Evolutionary conservation across 1,139 yeast species (phyloP).

Genomic region (Geotrichum candidum): DNA sequence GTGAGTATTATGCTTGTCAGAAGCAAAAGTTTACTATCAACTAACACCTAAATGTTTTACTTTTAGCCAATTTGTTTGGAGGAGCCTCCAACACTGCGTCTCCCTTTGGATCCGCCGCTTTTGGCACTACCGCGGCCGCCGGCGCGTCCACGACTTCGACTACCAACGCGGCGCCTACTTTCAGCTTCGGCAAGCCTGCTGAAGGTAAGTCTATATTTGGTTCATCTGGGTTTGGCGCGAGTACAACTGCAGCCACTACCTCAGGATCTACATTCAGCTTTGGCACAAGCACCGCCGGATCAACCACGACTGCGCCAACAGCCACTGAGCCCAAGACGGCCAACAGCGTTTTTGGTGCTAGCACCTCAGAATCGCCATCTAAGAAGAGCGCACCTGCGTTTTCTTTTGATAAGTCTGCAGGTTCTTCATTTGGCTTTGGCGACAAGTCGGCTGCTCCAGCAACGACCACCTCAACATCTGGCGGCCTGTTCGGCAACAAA

Average conservation of each 20-base stretch:
- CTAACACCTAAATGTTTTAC: neutral
- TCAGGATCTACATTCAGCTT: neutral
- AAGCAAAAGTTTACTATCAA: neutral
- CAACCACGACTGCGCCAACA: constrained; percentile 14
- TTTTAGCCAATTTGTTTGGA: constrained; percentile 16
- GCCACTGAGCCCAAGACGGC: constrained; percentile 7
- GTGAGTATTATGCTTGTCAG: neutral
- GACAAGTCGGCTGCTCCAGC: constrained; percentile 5
- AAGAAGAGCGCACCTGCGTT: neutral
- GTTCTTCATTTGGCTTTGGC: constrained; percentile 1
- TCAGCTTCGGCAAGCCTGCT: constrained; percentile 19
- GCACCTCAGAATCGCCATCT: neutral
- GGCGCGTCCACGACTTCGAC: constrained; percentile 22
- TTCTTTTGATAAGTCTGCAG: neutral
- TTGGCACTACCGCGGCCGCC: constrained; percentile 3
- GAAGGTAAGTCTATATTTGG: neutral
- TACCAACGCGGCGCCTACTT: constrained; percentile 14
- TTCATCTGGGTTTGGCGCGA: neutral
- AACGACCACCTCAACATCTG: constrained; percentile 9
- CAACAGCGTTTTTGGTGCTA: neutral
- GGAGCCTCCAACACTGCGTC: constrained; percentile 11
- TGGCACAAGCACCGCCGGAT: constrained; percentile 6
- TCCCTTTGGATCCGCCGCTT: constrained; percentile 1
- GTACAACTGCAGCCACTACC: neutral
- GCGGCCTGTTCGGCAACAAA: constrained; percentile 11